Evolutionary conservation across 164 flowering plant genomes (phyloP).

Genomic region (Umbellularia californica): DNA sequence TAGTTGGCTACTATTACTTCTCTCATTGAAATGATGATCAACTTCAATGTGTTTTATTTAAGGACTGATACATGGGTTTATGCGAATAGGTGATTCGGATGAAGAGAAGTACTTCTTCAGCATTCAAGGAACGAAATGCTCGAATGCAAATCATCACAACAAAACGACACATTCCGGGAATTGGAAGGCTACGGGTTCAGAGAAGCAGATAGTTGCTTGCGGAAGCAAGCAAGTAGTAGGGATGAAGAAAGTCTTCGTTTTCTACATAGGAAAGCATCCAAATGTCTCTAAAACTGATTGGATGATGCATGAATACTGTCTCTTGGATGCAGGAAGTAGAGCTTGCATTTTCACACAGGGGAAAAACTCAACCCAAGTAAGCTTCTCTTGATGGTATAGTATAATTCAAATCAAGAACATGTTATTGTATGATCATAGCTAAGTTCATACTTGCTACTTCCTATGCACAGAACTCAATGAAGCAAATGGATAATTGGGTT

Average conservation of each 20-base stretch:
- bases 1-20: too few relatives aligned
- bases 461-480: background rate
- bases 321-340: conserved; percentile 11
- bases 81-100: conserved; percentile 38
- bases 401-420: background rate
- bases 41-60: too few relatives aligned
- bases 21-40: too few relatives aligned
- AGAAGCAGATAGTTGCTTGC: conserved; percentile 18
- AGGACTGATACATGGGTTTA: background rate
- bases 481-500: conserved; percentile 21
- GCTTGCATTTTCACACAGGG: conserved; percentile 9
- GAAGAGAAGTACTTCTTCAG: conserved; percentile 33
- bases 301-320: conserved; percentile 29
- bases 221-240: conserved; percentile 15
- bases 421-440: background rate
- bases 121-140: conserved; percentile 19
- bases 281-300: conserved; percentile 24
- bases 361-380: conserved; percentile 25
- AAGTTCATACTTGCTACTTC: background rate
- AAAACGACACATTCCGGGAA: conserved; percentile 20
- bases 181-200: conserved; percentile 30
- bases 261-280: conserved; percentile 24
- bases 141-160: conserved; percentile 19
- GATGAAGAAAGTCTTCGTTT: conserved; percentile 23
- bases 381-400: background rate